Evolutionary conservation across 129 eudicot genomes (phyloP), one percentile per base, ranked within the genome.

Genomic region (Lactuca saligna): DNA sequence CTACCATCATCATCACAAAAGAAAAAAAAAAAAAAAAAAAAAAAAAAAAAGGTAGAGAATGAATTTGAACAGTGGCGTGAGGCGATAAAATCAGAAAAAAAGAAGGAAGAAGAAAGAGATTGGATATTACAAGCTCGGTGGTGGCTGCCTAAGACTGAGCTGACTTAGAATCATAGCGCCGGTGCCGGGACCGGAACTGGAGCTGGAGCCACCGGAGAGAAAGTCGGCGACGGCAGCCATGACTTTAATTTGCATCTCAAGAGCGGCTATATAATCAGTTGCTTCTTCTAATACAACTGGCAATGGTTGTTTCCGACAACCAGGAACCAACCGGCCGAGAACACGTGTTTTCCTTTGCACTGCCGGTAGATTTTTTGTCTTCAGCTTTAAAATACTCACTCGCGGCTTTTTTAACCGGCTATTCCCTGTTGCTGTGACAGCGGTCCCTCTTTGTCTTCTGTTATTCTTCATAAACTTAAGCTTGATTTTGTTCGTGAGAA

Each of bases 171-270:
- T 8, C 37, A 72, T 16, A 44, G 60, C 50, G 11, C 68, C 66
- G 13, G 73, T 37, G 15, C 82, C 66, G 29, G 83, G 61, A 71
- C 80, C 78, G 16, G 83, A 71, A 34, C 66, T 85, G 6, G 87
- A 68, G 16, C 71, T 54, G 35, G 83, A 74, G 16, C 74, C 73
- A 10, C 71, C 66, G 3, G 82, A 58, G 58, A 87, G 77, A 37
- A 80, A 72, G 68, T 84, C 70, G 54, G 90, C 83, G 15, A 87
- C 69, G 17, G 82, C 73, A 66, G 80, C 74, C 90, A 87, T 82
- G 66, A 82, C 90, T 77, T 89, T 74, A 8, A 87, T 78, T 76
- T 88, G 95, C 95, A 88, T 88, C 80, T 88, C 84, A 61, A 88
- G 85, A 8, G 95, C 95, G 11, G 87, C 82, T 3, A 88, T 85